Conservation (phyloP, 441 rosid species). For the Populus tomentosa region DNA sequence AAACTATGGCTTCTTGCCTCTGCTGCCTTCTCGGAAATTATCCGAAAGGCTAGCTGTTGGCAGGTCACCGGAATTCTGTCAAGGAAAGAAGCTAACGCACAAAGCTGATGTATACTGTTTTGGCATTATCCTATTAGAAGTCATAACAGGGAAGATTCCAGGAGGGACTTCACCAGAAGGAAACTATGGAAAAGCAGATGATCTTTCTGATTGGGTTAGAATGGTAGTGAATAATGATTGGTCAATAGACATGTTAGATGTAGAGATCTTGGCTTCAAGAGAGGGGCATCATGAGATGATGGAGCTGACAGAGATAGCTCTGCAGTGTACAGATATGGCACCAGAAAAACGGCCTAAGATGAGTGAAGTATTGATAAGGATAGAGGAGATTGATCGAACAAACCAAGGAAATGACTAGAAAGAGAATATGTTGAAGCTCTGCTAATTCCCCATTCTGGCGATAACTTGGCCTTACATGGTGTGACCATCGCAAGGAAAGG, state of each 20-base stretch:
- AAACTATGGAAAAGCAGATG: slow-evolving; percentile 10
- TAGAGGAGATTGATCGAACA: slow-evolving; percentile 36
- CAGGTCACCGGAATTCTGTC: slow-evolving; percentile 43
- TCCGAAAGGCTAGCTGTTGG: slow-evolving; percentile 30
- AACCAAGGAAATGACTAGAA: slow-evolving; percentile 5
- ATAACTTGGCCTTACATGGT: neutral
- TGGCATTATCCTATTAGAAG: slow-evolving; percentile 47
- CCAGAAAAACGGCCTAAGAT: slow-evolving; percentile 47
- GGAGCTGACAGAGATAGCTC: slow-evolving; percentile 45
- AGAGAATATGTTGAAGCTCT: neutral
- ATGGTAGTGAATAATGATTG: slow-evolving; percentile 42
- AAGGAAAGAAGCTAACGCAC: slow-evolving; percentile 44
- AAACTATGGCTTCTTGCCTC: slow-evolving; percentile 46
- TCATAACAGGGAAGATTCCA: slow-evolving; percentile 46
- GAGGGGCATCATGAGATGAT: slow-evolving; percentile 50
- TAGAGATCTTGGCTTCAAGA: slow-evolving; percentile 38
- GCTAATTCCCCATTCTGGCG: neutral
- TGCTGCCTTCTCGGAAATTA: slow-evolving; percentile 28
- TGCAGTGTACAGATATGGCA: slow-evolving; percentile 37
- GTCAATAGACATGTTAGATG: slow-evolving; percentile 52
- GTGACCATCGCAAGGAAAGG: no score
- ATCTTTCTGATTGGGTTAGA: slow-evolving; percentile 48
- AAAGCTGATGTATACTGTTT: slow-evolving; percentile 54
- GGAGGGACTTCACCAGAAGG: slow-evolving; percentile 18
- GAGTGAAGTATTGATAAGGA: slow-evolving; percentile 32